These are phyloP conservation scores for Penicillium hesseltinei DNA, from an alignment of 2,329 filamentous ascomycete genomes.

Conservation along the genomic window DNA sequence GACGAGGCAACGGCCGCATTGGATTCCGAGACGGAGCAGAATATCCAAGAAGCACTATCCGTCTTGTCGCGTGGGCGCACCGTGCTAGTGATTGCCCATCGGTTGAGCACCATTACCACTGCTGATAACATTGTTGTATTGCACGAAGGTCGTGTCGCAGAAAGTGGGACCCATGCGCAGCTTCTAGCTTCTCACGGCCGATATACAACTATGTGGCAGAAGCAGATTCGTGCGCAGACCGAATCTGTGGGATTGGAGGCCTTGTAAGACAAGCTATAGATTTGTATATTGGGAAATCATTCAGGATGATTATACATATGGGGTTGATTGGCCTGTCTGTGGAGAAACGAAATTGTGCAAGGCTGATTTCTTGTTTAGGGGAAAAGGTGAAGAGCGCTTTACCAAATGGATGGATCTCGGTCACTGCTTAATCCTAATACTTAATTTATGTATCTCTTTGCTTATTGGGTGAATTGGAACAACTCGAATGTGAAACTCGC, in stretches of 20 bases:
- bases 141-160: not conserved
- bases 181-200: not conserved
- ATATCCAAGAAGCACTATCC: constrained; percentile 60
- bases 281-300: not conserved
- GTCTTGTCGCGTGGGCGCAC: not conserved
- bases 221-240: constrained; percentile 1
- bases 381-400: not conserved
- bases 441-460: not conserved
- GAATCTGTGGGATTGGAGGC: not conserved
- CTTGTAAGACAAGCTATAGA: not conserved
- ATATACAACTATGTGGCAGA: constrained; percentile 2
- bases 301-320: not conserved
- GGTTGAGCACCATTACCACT: not conserved
- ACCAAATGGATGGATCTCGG: not conserved
- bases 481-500: not conserved
- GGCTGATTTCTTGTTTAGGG: not conserved
- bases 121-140: constrained; percentile 3
- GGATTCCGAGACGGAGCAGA: constrained; percentile 83
- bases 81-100: not conserved
- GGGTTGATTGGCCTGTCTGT: not conserved
- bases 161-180: not conserved
- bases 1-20: constrained; percentile 87
- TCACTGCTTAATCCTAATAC: not conserved
- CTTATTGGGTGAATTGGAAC: not conserved
- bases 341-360: not conserved